A percentile compares a stretch with the other conserved stretches of the same genome.
Conservation (phyloP, 148 eudicot genomes). For the Heliamphora exappendiculata region DNA sequence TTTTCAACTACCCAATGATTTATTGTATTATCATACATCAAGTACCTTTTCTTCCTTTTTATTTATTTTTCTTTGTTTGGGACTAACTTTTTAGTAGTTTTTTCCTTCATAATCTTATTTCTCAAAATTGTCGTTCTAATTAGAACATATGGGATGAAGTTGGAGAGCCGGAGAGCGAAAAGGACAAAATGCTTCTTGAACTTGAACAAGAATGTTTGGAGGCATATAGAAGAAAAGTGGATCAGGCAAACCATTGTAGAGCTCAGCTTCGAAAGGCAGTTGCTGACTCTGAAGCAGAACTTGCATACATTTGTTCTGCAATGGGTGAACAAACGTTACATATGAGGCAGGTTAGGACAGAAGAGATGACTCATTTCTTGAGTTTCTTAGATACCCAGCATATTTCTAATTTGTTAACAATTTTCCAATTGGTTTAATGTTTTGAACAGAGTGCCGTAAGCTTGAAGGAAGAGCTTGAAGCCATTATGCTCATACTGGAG, state of each 20-base stretch:
- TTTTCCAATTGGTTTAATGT: slow-evolving; percentile 10
- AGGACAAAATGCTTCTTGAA: slow-evolving; percentile 64
- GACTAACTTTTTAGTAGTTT: neutral
- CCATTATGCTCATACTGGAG: slow-evolving; percentile 43
- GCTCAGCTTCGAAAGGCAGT: slow-evolving; percentile 62
- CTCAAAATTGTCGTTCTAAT: slow-evolving; percentile 6
- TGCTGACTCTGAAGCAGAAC: slow-evolving; percentile 73
- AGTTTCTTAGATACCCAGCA: neutral
- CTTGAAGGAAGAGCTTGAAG: slow-evolving; percentile 59
- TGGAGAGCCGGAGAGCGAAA: slow-evolving; percentile 58
- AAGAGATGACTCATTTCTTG: neutral
- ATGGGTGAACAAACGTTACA: slow-evolving; percentile 51
- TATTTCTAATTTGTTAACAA: neutral
- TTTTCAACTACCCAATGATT: neutral
- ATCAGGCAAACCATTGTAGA: slow-evolving; percentile 55
- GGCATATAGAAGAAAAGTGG: slow-evolving; percentile 65
- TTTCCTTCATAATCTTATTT: neutral
- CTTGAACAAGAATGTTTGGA: slow-evolving; percentile 75
- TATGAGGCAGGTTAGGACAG: slow-evolving; percentile 43
- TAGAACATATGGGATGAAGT: slow-evolving; percentile 93
- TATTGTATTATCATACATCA: neutral
- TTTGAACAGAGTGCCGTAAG: slow-evolving; percentile 39
- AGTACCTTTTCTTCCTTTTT: neutral
- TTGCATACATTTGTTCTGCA: slow-evolving; percentile 52
- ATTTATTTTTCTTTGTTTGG: neutral